Percentiles rank a stretch among this genome's conserved stretches.
These are phyloP conservation scores for Lactarius hengduanensis DNA, from an alignment of 768 basidiomycete species.

Conservation along the genomic window DNA sequence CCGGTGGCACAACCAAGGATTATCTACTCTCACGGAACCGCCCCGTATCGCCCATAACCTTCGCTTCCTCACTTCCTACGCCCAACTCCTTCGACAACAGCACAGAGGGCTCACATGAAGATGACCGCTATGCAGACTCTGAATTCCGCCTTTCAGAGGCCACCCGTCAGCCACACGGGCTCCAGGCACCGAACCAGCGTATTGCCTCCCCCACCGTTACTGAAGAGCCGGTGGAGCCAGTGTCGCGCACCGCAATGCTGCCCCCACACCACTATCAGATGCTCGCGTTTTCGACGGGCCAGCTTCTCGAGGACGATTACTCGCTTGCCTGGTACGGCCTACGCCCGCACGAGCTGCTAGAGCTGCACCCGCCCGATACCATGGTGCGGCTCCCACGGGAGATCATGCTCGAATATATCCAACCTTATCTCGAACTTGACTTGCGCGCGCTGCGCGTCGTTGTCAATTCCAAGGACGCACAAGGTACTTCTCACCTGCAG, in stretches of 20 bases:
- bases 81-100: slow-evolving; percentile 25
- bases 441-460: slow-evolving; percentile 52
- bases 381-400: slow-evolving; percentile 46
- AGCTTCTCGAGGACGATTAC: slow-evolving; percentile 67
- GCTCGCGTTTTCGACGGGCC: slow-evolving; percentile 65
- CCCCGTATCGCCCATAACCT: slow-evolving; percentile 67
- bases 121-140: slow-evolving; percentile 34
- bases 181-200: background rate
- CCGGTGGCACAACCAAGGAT: slow-evolving; percentile 26
- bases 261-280: slow-evolving; percentile 46
- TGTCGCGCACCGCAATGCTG: background rate
- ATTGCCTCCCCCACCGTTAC: slow-evolving; percentile 5
- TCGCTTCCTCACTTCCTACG: slow-evolving; percentile 51
- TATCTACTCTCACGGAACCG: slow-evolving; percentile 36
- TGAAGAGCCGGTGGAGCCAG: background rate
- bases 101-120: slow-evolving; percentile 36
- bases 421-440: slow-evolving; percentile 59
- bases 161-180: slow-evolving; percentile 18
- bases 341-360: slow-evolving; percentile 63
- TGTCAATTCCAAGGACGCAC: slow-evolving; percentile 32
- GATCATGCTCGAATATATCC: slow-evolving; percentile 44
- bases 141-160: slow-evolving; percentile 28
- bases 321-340: slow-evolving; percentile 57
- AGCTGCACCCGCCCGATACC: slow-evolving; percentile 50
- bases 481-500: slow-evolving; percentile 4